These are phyloP conservation scores for Aurifilum marmelostoma DNA, from an alignment of 2,329 filamentous ascomycete genomes.

Conservation along the genomic window DNA sequence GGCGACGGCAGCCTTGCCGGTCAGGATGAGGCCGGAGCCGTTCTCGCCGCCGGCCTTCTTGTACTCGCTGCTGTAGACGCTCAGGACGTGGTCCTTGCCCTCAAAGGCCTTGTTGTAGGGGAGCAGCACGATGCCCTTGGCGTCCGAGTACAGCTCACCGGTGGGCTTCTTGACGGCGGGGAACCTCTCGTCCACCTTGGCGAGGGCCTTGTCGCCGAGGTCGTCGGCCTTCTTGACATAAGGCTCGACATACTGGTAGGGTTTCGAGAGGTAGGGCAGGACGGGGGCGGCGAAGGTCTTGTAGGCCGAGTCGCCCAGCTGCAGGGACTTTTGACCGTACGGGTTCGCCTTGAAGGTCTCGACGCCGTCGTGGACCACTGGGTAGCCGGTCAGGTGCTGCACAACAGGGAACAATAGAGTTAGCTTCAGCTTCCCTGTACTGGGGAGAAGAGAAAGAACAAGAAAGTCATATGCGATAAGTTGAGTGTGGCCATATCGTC, in stretches of 20 bases:
- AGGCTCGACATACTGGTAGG: constrained; percentile 80
- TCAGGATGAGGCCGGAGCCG: constrained; percentile 64
- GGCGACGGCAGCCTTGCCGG: constrained; percentile 61
- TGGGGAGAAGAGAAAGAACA: no score
- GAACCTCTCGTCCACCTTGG: constrained; percentile 69
- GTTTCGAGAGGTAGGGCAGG: constrained; percentile 75
- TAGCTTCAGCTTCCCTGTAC: constrained; percentile 2
- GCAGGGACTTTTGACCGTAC: constrained; percentile 80
- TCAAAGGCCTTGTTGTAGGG: constrained; percentile 66
- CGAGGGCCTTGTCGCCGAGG: constrained; percentile 73
- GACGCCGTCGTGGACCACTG: constrained; percentile 78
- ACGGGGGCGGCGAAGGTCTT: constrained; percentile 76
- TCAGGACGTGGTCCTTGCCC: constrained; percentile 63
- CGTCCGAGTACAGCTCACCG: constrained; percentile 66
- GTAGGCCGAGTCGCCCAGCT: constrained; percentile 75
- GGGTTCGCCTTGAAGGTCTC: constrained; percentile 79
- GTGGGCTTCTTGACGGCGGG: constrained; percentile 78
- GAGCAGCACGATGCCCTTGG: constrained; percentile 63
- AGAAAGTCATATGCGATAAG: background rate
- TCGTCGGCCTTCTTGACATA: constrained; percentile 83
- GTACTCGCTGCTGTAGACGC: constrained; percentile 60
- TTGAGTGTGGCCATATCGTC: background rate
- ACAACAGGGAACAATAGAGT: constrained; percentile 21
- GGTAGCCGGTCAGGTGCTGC: constrained; percentile 84
- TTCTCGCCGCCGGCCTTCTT: constrained; percentile 67